Evolutionary conservation across 805 yeast genomes (phyloP).

Genomic region (Ogataea siamensis): DNA sequence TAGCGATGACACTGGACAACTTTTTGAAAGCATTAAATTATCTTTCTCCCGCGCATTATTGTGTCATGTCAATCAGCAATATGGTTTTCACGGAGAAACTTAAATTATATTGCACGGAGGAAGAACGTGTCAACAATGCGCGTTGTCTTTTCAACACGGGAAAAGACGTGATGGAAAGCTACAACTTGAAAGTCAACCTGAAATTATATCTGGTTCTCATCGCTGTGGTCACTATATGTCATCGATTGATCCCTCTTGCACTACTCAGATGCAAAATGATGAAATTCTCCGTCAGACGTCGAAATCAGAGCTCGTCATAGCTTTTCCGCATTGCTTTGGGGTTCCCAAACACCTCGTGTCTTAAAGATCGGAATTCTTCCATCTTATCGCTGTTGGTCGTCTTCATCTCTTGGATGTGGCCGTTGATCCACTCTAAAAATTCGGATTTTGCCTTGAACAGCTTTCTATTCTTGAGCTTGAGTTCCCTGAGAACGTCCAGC

Average conservation of each 20-base stretch:
- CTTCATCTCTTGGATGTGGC: conserved; percentile 36
- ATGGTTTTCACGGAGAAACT: conserved; percentile 53
- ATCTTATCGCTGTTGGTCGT: conserved; percentile 27
- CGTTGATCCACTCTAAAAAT: conserved; percentile 65
- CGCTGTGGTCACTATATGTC: conserved; percentile 40
- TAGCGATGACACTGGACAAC: conserved; percentile 73
- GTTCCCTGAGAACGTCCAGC: conserved; percentile 37
- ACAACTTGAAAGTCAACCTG: conserved; percentile 41
- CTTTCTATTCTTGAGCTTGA: conserved; percentile 32
- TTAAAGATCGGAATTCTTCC: conserved; percentile 31
- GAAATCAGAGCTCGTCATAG: conserved; percentile 45
- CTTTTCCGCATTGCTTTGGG: conserved; percentile 67
- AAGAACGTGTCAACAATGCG: conserved; percentile 31
- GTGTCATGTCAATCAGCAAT: conserved; percentile 59
- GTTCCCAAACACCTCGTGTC: conserved; percentile 77
- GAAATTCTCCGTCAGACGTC: conserved; percentile 18
- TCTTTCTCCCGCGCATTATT: conserved; percentile 74
- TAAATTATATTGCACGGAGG: conserved; percentile 44
- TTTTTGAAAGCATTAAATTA: conserved; percentile 71
- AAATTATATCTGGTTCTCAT: conserved; percentile 39
- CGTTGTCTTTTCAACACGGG: conserved; percentile 54
- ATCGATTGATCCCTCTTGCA: conserved; percentile 39
- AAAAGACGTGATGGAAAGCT: conserved; percentile 51
- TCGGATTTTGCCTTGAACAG: conserved; percentile 36
- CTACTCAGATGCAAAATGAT: conserved; percentile 26